A percentile compares a stretch with the other conserved stretches of the same genome.
phyloP scores from a whole-genome alignment of 192 early-diverging fungal genomes.

The Backusella mclennaniae region DNA sequence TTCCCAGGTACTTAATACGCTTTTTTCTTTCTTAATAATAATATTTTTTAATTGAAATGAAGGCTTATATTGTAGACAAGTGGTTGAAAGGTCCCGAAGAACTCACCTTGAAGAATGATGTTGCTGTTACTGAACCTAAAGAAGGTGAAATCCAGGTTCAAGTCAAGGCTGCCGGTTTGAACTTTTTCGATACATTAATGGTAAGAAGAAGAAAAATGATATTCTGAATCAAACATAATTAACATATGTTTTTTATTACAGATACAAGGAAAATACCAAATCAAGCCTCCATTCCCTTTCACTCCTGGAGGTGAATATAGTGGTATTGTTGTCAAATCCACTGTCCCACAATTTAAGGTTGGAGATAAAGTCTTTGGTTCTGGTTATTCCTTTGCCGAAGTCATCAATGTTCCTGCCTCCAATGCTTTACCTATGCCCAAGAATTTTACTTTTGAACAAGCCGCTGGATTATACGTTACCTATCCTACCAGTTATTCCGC shows the following conservation, averaged over 20 bases:
- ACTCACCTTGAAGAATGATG: conserved; percentile 49
- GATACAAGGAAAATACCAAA: conserved; percentile 73
- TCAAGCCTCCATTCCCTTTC: conserved; percentile 68
- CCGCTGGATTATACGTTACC: conserved; percentile 77
- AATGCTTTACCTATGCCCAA: conserved; percentile 66
- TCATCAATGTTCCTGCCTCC: conserved; percentile 51
- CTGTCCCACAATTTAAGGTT: conserved; percentile 42
- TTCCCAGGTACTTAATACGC: neutral
- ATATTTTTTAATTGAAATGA: conserved; percentile 17
- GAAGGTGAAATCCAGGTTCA: conserved; percentile 65
- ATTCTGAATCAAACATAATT: too few species aligned
- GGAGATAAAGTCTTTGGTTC: conserved; percentile 84
- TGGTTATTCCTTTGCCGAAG: conserved; percentile 78
- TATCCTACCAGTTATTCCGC: conserved; percentile 78
- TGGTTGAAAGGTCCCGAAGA: conserved; percentile 41
- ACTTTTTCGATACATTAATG: conserved; percentile 76
- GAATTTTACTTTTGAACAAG: conserved; percentile 69
- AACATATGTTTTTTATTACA: neutral
- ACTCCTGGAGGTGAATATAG: conserved; percentile 69
- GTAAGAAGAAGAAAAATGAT: conserved; percentile 17
- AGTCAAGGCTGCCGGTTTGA: conserved; percentile 63
- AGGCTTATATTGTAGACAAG: conserved; percentile 31
- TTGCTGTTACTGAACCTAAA: conserved; percentile 54
- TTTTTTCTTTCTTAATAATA: neutral
- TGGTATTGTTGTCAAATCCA: conserved; percentile 53